A percentile compares a stretch with the other conserved stretches of the same genome.
These are phyloP conservation scores for Erigeron philadelphicus DNA, from an alignment of 140 eudicot genomes.

Conservation along the genomic window DNA sequence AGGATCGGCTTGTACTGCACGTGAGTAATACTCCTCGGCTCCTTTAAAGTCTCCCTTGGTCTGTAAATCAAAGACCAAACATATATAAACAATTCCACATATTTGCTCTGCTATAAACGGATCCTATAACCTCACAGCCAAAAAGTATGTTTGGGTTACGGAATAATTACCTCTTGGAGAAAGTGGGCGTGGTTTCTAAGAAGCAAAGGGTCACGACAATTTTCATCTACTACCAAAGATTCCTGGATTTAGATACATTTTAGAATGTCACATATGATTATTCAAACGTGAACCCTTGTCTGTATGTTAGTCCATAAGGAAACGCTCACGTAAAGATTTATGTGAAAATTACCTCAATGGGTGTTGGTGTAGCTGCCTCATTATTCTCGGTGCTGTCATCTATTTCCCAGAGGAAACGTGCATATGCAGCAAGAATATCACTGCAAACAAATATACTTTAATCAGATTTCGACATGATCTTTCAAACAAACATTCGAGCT, in stretches of 20 bases:
- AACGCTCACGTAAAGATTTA: background rate
- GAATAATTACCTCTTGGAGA: conserved; percentile 49
- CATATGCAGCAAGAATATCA: conserved; percentile 76
- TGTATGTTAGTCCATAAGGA: background rate
- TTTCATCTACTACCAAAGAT: conserved; percentile 33
- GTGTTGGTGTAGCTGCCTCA: background rate
- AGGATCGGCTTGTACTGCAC: conserved; percentile 53
- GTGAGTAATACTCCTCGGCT: conserved; percentile 63
- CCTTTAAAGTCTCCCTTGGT: conserved; percentile 63
- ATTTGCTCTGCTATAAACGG: background rate
- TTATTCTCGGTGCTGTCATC: conserved; percentile 42
- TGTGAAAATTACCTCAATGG: conserved; percentile 30
- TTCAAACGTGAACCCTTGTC: background rate
- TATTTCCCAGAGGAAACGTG: conserved; percentile 76
- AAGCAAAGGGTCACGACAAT: conserved; percentile 53
- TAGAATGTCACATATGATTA: background rate
- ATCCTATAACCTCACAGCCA: background rate
- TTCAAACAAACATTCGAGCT: background rate
- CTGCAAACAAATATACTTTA: conserved; percentile 35
- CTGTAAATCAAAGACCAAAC: conserved; percentile 33
- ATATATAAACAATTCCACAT: background rate
- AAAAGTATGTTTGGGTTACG: background rate
- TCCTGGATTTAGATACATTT: conserved; percentile 13
- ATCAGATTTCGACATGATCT: conserved; percentile 1
- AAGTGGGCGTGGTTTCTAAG: conserved; percentile 62